phyloP scores from a whole-genome alignment of 2,329 filamentous ascomycete species.

The Orbilia blumenaviensis region DNA sequence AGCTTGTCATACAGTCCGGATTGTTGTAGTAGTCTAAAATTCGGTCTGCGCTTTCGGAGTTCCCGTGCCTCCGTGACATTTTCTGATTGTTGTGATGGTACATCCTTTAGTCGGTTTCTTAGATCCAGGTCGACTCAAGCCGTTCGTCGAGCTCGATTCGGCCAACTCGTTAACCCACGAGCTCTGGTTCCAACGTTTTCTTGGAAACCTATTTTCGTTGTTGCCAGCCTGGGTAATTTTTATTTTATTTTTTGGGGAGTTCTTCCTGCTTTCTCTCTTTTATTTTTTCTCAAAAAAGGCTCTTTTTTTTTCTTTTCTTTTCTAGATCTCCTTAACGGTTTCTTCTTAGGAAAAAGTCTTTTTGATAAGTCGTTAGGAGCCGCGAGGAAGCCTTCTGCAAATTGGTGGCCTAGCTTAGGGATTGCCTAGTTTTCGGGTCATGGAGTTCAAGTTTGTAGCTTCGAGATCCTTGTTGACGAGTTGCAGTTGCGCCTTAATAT shows the following conservation, averaged over 20 bases:
- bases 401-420: conserved; percentile 40
- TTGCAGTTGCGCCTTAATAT: conserved; percentile 32
- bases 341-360: neutral
- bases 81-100: conserved; percentile 24
- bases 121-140: neutral
- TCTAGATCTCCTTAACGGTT: neutral
- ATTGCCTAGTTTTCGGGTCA: conserved; percentile 43
- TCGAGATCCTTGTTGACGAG: conserved; percentile 42
- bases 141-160: neutral
- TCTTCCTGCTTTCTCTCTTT: neutral
- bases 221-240: neutral
- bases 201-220: conserved; percentile 3
- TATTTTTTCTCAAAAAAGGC: too few relatives aligned
- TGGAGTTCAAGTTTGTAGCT: conserved; percentile 34
- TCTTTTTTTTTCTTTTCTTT: neutral
- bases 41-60: conserved; percentile 18
- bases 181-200: neutral
- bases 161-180: neutral
- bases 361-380: conserved; percentile 24
- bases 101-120: conserved; percentile 32
- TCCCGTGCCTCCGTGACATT: conserved; percentile 2
- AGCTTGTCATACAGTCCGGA: conserved; percentile 20
- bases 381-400: conserved; percentile 42
- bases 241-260: too few relatives aligned
- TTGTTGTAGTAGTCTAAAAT: conserved; percentile 18